These are phyloP conservation scores for Kodamaea kaohsiungensis DNA, from an alignment of 805 yeast species.

Conservation along the genomic window DNA sequence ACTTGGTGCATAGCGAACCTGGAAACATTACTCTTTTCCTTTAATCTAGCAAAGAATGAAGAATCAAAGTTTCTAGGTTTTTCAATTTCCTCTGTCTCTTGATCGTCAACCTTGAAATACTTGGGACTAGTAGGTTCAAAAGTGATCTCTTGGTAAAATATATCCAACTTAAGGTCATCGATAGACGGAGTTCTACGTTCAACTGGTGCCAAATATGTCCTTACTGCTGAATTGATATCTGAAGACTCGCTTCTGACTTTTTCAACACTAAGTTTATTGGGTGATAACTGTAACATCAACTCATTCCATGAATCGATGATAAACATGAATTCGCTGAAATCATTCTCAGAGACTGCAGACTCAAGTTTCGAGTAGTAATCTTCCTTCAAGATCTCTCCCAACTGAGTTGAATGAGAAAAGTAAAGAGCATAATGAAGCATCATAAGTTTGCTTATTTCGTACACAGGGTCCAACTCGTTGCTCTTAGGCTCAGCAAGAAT, in stretches of 20 bases:
- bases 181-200: slow-evolving; percentile 15
- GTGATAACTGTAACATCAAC: slow-evolving; percentile 40
- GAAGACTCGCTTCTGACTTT: slow-evolving; percentile 3
- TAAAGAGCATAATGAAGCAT: slow-evolving; percentile 42
- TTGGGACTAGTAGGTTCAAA: slow-evolving; percentile 15
- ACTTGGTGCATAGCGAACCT: slow-evolving; percentile 58
- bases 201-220: slow-evolving; percentile 17
- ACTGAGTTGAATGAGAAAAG: slow-evolving; percentile 36
- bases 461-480: slow-evolving; percentile 61
- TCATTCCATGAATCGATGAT: slow-evolving; percentile 44
- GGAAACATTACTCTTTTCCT: slow-evolving; percentile 24
- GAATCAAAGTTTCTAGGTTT: slow-evolving; percentile 23
- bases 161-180: slow-evolving; percentile 22
- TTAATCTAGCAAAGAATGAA: slow-evolving; percentile 23
- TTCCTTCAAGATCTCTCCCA: slow-evolving; percentile 31
- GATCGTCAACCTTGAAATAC: slow-evolving; percentile 1
- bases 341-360: slow-evolving; percentile 30
- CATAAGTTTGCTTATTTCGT: slow-evolving; percentile 49
- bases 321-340: slow-evolving; percentile 36
- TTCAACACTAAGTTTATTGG: slow-evolving; percentile 20
- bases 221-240: slow-evolving; percentile 27
- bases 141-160: slow-evolving; percentile 19
- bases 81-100: not conserved
- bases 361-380: slow-evolving; percentile 37
- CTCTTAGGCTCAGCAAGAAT: slow-evolving; percentile 51